Percentiles rank a stretch among this genome's conserved stretches.
phyloP scores from a whole-genome alignment of 345 rosid species.

The Mangifera indica region DNA sequence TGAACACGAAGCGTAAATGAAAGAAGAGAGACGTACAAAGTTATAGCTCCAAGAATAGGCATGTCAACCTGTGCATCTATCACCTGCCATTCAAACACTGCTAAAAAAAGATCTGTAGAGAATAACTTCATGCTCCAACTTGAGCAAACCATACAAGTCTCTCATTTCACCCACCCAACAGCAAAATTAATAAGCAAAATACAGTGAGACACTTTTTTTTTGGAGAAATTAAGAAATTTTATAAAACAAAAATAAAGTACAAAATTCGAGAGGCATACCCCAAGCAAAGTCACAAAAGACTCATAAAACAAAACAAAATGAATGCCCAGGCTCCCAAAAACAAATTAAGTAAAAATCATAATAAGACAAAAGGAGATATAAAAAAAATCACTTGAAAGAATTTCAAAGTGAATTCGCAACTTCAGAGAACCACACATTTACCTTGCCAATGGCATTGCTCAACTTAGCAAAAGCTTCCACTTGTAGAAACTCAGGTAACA shows the following conservation, averaged over 20 bases:
- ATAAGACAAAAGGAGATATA: background rate
- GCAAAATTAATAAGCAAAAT: background rate
- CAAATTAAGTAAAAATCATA: no score
- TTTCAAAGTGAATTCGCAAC: conserved; percentile 11
- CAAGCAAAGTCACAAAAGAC: no score
- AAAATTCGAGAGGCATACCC: no score
- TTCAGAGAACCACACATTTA: conserved; percentile 26
- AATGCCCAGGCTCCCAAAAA: no score
- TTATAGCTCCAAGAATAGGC: conserved; percentile 81
- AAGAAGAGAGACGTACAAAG: conserved; percentile 81
- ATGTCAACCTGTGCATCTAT: conserved; percentile 81
- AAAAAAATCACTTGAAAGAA: background rate
- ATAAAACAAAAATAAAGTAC: no score
- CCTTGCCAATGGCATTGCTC: conserved; percentile 88
- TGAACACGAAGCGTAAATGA: conserved; percentile 88
- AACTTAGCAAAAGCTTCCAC: conserved; percentile 88
- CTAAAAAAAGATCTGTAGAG: conserved; percentile 5
- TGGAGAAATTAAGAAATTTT: no score
- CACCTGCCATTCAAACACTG: conserved; percentile 48
- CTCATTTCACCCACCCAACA: background rate
- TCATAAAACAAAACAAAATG: no score
- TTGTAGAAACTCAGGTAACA: conserved; percentile 81
- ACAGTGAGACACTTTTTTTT: background rate
- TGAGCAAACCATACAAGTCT: background rate
- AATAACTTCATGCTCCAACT: conserved; percentile 3